Evolutionary conservation across 2,329 filamentous ascomycete species (phyloP).

Genomic region (Magnaporthiopsis rhizophila): DNA sequence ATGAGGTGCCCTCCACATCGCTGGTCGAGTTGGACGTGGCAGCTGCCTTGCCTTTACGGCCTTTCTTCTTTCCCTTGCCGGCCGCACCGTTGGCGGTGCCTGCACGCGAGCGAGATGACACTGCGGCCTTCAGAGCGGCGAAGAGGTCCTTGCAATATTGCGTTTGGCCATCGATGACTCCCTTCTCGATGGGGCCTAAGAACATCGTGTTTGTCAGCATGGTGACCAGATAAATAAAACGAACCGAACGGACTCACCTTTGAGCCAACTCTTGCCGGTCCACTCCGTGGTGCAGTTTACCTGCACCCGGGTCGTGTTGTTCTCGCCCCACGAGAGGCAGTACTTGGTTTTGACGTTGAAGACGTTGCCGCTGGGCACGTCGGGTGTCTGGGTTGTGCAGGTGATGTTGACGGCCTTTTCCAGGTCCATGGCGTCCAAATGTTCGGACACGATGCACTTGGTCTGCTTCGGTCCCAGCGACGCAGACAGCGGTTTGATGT

Average conservation of each 20-base stretch:
- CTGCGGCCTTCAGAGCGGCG: conserved; percentile 62
- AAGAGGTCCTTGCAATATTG: conserved; percentile 77
- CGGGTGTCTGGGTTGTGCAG: conserved; percentile 79
- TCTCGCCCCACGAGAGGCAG: conserved; percentile 85
- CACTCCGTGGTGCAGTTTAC: conserved; percentile 91
- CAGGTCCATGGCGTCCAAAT: conserved; percentile 74
- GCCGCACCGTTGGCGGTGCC: conserved; percentile 35
- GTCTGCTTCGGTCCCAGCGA: conserved; percentile 89
- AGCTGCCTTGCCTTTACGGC: conserved; percentile 38
- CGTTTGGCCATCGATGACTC: conserved; percentile 80
- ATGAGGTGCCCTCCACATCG: conserved; percentile 27
- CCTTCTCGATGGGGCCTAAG: conserved; percentile 88
- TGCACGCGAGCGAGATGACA: conserved; percentile 55
- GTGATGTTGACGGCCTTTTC: conserved; percentile 82
- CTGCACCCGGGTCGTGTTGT: conserved; percentile 75
- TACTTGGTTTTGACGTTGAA: conserved; percentile 92
- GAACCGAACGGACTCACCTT: conserved; percentile 52
- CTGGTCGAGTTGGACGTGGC: conserved; percentile 35
- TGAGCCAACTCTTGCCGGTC: conserved; percentile 97
- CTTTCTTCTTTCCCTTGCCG: conserved; percentile 55
- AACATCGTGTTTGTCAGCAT: conserved; percentile 8
- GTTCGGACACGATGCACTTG: conserved; percentile 84
- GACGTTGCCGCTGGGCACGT: conserved; percentile 88
- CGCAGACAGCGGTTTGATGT: conserved; percentile 82
- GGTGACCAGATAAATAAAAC: neutral